A percentile compares a stretch with the other conserved stretches of the same genome.
These are phyloP conservation scores for Calocybe gangraenosa DNA, from an alignment of 768 basidiomycete genomes.

Conservation along the genomic window DNA sequence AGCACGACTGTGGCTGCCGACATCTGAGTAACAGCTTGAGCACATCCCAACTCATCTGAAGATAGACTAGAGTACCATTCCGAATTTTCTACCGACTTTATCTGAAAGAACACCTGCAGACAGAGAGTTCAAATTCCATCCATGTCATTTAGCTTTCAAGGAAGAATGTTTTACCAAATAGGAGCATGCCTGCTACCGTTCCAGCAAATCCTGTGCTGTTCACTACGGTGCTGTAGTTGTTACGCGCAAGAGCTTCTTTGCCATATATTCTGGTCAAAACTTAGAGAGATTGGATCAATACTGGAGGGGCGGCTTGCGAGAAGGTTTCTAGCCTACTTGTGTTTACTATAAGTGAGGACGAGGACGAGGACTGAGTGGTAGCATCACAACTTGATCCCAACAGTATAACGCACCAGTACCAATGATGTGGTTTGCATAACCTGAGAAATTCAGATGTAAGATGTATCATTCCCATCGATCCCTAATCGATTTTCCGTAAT, in stretches of 20 bases:
- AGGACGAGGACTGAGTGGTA: too few species aligned
- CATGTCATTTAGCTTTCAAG: not conserved
- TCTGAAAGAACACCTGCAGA: slow-evolving; percentile 8
- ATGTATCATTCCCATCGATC: not conserved
- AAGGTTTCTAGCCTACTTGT: too few species aligned
- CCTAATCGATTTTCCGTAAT: not conserved
- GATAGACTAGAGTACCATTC: slow-evolving; percentile 8
- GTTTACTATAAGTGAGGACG: too few species aligned
- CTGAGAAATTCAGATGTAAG: slow-evolving; percentile 26
- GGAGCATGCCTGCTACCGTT: slow-evolving; percentile 11
- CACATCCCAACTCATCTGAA: not conserved
- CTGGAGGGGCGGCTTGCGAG: not conserved
- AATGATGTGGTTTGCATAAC: slow-evolving; percentile 78
- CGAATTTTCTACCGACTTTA: slow-evolving; percentile 11
- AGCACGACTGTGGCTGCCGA: slow-evolving; percentile 78
- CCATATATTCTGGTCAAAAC: slow-evolving; percentile 12
- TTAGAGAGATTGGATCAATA: not conserved
- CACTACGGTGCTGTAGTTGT: slow-evolving; percentile 11
- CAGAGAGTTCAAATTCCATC: not conserved
- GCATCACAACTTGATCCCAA: not conserved
- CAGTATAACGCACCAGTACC: slow-evolving; percentile 52
- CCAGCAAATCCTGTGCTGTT: slow-evolving; percentile 12
- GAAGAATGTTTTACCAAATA: slow-evolving; percentile 2
- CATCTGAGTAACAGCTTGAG: slow-evolving; percentile 45
- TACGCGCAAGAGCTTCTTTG: slow-evolving; percentile 1